Base-by-base conservation (phyloP, 2,329 filamentous ascomycete genomes). In the Cytospora piceae region DNA sequence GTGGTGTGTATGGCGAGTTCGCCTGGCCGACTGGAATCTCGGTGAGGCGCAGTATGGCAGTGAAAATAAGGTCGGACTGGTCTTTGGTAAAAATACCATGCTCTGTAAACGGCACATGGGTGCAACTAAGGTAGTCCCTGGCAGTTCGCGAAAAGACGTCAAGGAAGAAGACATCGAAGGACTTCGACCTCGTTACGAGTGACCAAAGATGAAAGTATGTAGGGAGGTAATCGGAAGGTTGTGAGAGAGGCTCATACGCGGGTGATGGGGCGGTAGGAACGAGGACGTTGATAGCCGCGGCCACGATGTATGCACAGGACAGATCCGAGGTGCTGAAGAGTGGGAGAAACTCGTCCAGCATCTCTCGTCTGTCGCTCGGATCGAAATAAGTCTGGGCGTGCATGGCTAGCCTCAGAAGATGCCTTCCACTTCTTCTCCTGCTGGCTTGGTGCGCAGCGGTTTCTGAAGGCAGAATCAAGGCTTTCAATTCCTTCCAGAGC, bases 131-230 rank as follows among this genome's bases (percentile, higher is more conserved):
- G 66, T 91, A 92, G 75, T 99, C 95, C 69, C 94, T 84, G 1
- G 94, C 90, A 73, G 97, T 81, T 61, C 95, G 86, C 15, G 95
- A 98, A 69, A 97, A 87, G 37, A 97, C 85, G 77, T 99, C 95
- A 69, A 98, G 86, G 73, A 96, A 94, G 69, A 90, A 90, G 65
- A 91, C 86, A 76, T 99, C 95, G 68, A 95, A 90, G 4, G 88
- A 85, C 77, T 92, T 95, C 0, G 94, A 98, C 60, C 96, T 86
- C 71, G 93, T 95, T 70, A 98, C 88, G 52, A 98, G 83, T 1
- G 94, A 95, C 95, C 95, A 99, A 1, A 98, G 80, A 76, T 99
- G 95, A 81, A 99, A 99, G 72, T 97, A 90, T 0, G 94, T 97
- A 3, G 95, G 95, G 42, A 98, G 81, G 73, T 96, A 94, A 73